Evolutionary conservation across 176 grass and related monocot genomes (phyloP).

Genomic region (Paspalum vaginatum): DNA sequence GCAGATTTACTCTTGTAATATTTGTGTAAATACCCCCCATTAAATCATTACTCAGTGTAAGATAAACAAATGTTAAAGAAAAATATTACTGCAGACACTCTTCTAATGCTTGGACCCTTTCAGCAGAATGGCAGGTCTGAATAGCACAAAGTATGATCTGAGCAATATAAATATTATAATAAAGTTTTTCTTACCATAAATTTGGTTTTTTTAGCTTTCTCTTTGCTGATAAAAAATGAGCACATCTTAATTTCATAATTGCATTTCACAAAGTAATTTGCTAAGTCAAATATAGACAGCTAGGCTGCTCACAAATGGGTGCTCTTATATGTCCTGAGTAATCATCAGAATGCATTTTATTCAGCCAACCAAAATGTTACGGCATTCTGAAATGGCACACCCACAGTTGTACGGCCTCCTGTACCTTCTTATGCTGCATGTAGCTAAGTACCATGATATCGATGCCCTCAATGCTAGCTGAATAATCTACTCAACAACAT

Average conservation of each 20-base stretch:
- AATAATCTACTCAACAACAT: not conserved
- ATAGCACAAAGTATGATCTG: no score
- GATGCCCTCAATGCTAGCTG: not conserved
- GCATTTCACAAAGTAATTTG: no score
- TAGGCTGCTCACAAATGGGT: no score
- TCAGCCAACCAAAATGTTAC: not conserved
- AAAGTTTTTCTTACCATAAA: no score
- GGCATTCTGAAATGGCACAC: no score
- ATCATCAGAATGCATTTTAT: not conserved
- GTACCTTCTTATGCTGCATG: no score
- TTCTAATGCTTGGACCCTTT: not conserved
- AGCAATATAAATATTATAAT: no score
- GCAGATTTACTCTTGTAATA: not conserved
- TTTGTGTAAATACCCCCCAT: not conserved
- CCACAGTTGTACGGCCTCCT: no score
- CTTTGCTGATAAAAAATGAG: no score
- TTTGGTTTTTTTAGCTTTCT: no score
- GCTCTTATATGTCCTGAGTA: not conserved
- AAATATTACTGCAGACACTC: not conserved
- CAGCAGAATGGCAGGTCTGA: not conserved
- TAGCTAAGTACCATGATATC: not conserved
- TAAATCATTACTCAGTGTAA: constrained; percentile 10
- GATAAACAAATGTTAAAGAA: not conserved
- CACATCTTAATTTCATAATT: no score
- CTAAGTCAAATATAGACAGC: not conserved